Evolutionary conservation across 805 yeast genomes (phyloP), one percentile per base, ranked within the genome.

Genomic region (Zygotorulaspora sp.): DNA sequence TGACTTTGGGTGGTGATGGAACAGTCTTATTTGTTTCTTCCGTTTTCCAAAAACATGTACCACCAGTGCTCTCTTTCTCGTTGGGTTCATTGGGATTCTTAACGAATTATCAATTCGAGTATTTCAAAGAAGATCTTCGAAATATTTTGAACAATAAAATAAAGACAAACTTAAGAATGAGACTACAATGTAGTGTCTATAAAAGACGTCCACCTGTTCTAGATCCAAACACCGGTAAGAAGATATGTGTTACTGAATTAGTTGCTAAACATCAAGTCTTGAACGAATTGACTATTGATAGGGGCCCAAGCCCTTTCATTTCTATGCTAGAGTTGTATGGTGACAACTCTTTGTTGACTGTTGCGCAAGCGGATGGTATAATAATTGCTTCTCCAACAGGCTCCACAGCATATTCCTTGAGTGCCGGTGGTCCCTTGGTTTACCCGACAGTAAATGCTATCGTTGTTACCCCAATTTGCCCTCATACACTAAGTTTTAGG

Each of bases 1-100:
- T 90, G 30, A 86, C 97, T 0, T 68, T 92, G 6, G 98, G 98
- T 16, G 98, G 98, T 12, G 98, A 92, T 57, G 97, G 98, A 6
- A 92, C 98, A 0, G 96, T 90, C 32, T 66, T 90, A 7, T 83
- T 83, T 53, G 90, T 90, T 0, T 87, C 95, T 2, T 81, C 92
- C 40, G 67, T 88, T 27, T 92, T 92, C 62, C 94, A 84, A 63
- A 67, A 74, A 40, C 73, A 75, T 33, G 96, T 89, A 2, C 98
- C 98, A 1, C 98, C 98, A 0, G 85, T 90, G 2, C 70, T 92
- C 48, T 77, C 94, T 13, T 90, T 88, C 61, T 76, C 95, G 0
- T 67, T 92, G 49, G 98, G 98, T 0, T 84, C 96, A 0, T 67
- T 92, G 16, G 98, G 98, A 3, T 92, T 92, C 58, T 68, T 92